Conservation (phyloP, 305 asterid genomes). For the Solanum hybrid region DNA sequence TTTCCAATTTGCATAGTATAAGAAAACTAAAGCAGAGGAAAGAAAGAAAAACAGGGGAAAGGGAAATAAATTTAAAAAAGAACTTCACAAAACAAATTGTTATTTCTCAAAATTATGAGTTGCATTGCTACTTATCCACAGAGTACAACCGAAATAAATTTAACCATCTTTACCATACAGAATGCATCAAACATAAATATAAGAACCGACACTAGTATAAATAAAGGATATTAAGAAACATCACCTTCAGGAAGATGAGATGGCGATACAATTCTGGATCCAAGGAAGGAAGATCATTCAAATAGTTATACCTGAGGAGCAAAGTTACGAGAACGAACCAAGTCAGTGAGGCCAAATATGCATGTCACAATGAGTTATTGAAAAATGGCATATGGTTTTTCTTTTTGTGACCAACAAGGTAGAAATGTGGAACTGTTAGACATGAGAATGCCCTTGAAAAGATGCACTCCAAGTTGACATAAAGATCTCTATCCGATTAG, state of each 20-base stretch:
- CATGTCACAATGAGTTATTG: background rate
- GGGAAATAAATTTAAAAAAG: background rate
- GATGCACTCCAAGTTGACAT: background rate
- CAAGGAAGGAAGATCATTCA: conserved; percentile 95
- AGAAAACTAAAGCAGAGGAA: background rate
- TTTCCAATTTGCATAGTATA: background rate
- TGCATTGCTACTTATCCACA: background rate
- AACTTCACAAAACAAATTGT: background rate
- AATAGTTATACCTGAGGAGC: conserved; percentile 71
- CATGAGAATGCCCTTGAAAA: background rate
- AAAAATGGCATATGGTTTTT: background rate
- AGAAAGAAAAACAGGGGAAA: background rate
- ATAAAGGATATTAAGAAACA: conserved; percentile 9
- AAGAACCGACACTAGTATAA: background rate
- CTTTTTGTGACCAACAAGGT: background rate
- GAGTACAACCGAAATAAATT: background rate
- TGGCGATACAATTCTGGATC: conserved; percentile 96
- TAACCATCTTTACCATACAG: background rate
- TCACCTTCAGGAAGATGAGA: conserved; percentile 83
- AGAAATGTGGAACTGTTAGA: background rate
- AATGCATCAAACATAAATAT: background rate
- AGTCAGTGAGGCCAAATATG: background rate
- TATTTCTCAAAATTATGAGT: background rate
- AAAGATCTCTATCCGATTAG: background rate
- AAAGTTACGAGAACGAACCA: background rate